phyloP scores from a whole-genome alignment of 1,139 yeast species.

The Geotrichum carabidarum region DNA sequence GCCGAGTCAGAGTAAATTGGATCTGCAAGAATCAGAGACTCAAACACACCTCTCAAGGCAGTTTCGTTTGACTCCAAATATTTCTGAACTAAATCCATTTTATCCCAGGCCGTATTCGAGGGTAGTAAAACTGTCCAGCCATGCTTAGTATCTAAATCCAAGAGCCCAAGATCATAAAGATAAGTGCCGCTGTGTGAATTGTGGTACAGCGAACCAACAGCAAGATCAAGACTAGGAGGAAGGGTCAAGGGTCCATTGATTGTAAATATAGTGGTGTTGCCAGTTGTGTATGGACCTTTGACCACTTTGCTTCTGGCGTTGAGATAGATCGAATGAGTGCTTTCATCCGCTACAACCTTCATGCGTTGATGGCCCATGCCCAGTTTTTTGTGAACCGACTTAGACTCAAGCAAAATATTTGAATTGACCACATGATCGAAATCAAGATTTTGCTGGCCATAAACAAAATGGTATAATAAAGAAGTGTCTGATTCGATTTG shows the following conservation, averaged over 20 bases:
- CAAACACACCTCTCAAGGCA: slow-evolving; percentile 49
- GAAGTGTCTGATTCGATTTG: slow-evolving; percentile 33
- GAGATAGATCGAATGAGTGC: slow-evolving; percentile 41
- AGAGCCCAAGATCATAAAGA: slow-evolving; percentile 46
- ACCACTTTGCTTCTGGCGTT: slow-evolving; percentile 46
- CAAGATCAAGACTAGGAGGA: slow-evolving; percentile 50
- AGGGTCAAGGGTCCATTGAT: slow-evolving; percentile 54
- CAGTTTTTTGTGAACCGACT: slow-evolving; percentile 26
- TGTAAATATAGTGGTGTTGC: slow-evolving; percentile 58
- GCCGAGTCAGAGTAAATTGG: slow-evolving; percentile 63
- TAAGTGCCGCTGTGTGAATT: slow-evolving; percentile 51
- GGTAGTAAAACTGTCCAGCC: slow-evolving; percentile 83
- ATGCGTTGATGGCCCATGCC: slow-evolving; percentile 48
- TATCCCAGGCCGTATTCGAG: slow-evolving; percentile 69
- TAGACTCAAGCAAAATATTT: slow-evolving; percentile 12
- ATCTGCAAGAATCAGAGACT: slow-evolving; percentile 57
- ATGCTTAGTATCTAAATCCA: slow-evolving; percentile 41
- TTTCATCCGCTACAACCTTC: slow-evolving; percentile 34
- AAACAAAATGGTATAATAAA: slow-evolving; percentile 63
- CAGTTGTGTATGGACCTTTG: slow-evolving; percentile 44
- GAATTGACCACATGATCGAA: slow-evolving; percentile 38
- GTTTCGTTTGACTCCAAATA: slow-evolving; percentile 53
- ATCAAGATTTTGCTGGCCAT: slow-evolving; percentile 44
- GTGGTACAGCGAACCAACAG: slow-evolving; percentile 52
- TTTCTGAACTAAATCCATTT: slow-evolving; percentile 55